These are phyloP conservation scores for Aristolochia fimbriata DNA, from an alignment of 164 flowering plant species.

Conservation along the genomic window DNA sequence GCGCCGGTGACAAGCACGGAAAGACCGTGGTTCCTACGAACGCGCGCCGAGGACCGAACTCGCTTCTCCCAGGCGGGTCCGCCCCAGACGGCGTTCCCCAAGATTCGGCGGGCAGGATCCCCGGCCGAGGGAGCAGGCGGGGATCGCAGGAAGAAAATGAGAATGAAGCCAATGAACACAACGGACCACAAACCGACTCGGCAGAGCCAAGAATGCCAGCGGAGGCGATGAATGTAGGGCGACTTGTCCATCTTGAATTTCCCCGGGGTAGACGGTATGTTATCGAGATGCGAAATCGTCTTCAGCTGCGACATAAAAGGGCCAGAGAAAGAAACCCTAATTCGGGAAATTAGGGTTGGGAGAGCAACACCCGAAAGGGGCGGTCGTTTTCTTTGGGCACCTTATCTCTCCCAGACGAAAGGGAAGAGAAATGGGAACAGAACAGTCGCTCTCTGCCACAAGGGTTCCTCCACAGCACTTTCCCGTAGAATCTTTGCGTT, in stretches of 20 bases:
- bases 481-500: too few species aligned
- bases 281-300: slow-evolving; percentile 43
- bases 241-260: slow-evolving; percentile 95
- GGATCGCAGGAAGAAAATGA: slow-evolving; percentile 54
- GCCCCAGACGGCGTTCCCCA: slow-evolving; percentile 40
- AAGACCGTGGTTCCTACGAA: slow-evolving; percentile 44
- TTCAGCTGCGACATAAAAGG: slow-evolving; percentile 35
- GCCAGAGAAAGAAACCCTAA: background rate
- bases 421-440: background rate
- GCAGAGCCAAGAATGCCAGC: slow-evolving; percentile 47
- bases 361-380: background rate
- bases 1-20: slow-evolving; percentile 90
- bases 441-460: background rate
- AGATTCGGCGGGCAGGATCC: slow-evolving; percentile 44
- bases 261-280: slow-evolving; percentile 81
- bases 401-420: background rate
- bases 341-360: background rate
- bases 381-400: slow-evolving; percentile 1
- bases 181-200: slow-evolving; percentile 67
- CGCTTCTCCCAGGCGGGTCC: slow-evolving; percentile 67
- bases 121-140: slow-evolving; percentile 25
- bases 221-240: slow-evolving; percentile 24
- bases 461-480: too few species aligned
- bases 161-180: slow-evolving; percentile 41
- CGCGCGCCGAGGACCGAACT: slow-evolving; percentile 53